These are phyloP conservation scores for Hypoxylon sp. DNA, from an alignment of 2,329 filamentous ascomycete species.

Conservation along the genomic window DNA sequence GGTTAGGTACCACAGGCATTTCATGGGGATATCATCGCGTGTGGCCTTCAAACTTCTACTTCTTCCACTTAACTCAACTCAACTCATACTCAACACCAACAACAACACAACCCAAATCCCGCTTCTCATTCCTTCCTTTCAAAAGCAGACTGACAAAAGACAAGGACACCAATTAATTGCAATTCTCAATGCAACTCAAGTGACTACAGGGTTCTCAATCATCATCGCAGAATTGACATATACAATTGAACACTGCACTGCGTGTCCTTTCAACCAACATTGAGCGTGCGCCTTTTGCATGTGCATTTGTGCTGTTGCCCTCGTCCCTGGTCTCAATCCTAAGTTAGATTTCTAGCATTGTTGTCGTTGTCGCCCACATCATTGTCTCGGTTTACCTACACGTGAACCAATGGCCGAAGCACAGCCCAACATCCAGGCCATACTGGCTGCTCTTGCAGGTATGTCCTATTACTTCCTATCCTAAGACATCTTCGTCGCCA, in stretches of 20 bases:
- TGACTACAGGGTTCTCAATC: not conserved
- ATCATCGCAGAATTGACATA: constrained; percentile 9
- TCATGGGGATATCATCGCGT: constrained; percentile 4
- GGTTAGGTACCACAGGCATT: constrained; percentile 4
- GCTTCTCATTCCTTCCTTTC: not conserved
- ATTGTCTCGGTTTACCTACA: constrained; percentile 3
- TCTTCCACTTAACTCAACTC: not conserved
- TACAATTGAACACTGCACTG: constrained; percentile 1
- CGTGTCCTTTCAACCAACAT: constrained; percentile 4
- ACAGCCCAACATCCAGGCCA: constrained; percentile 39
- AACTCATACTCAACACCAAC: not conserved
- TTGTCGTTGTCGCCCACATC: constrained; percentile 3
- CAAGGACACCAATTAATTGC: not conserved
- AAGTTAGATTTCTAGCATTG: constrained; percentile 8
- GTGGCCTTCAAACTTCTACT: not conserved
- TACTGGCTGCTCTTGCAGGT: constrained; percentile 42
- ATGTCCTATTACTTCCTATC: constrained; percentile 26
- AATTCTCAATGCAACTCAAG: constrained; percentile 1
- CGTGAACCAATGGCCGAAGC: constrained; percentile 39
- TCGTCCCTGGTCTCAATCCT: not conserved
- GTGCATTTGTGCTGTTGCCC: constrained; percentile 5
- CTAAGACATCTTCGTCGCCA: not conserved
- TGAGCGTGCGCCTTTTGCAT: constrained; percentile 6
- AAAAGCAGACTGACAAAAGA: constrained; percentile 8
- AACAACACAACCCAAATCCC: not conserved